Evolutionary conservation across 2,329 filamentous ascomycete genomes (phyloP).

Genomic region (Colletotrichum zoysiae): DNA sequence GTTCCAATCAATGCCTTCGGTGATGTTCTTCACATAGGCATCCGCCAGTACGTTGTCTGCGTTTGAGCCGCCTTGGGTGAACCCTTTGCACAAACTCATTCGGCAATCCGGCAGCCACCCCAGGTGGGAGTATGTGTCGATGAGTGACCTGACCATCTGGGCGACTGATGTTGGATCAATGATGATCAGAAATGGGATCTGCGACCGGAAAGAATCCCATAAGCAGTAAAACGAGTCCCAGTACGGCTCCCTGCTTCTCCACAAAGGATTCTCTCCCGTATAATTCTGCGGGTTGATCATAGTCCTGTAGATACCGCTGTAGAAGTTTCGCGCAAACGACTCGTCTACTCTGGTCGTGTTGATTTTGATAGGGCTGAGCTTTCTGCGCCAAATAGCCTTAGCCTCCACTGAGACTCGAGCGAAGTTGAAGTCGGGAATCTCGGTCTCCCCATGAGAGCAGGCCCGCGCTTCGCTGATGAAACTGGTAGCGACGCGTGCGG

Average conservation of each 20-base stretch:
- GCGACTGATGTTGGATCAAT: slow-evolving; percentile 74
- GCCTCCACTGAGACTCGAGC: slow-evolving; percentile 64
- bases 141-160: slow-evolving; percentile 76
- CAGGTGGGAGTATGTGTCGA: slow-evolving; percentile 77
- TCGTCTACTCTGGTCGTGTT: slow-evolving; percentile 64
- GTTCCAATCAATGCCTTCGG: slow-evolving; percentile 72
- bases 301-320: slow-evolving; percentile 78
- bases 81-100: slow-evolving; percentile 81
- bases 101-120: slow-evolving; percentile 82
- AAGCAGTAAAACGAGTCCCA: slow-evolving; percentile 84
- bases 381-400: slow-evolving; percentile 69
- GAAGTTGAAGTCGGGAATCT: slow-evolving; percentile 78
- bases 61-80: slow-evolving; percentile 81
- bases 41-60: slow-evolving; percentile 78
- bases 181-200: slow-evolving; percentile 77
- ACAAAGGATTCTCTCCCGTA: slow-evolving; percentile 78
- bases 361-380: slow-evolving; percentile 70
- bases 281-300: slow-evolving; percentile 82
- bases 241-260: slow-evolving; percentile 75
- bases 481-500: slow-evolving; percentile 76
- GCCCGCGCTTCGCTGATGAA: slow-evolving; percentile 76
- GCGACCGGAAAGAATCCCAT: slow-evolving; percentile 79
- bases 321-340: slow-evolving; percentile 72
- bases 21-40: slow-evolving; percentile 75
- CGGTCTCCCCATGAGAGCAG: slow-evolving; percentile 75